phyloP scores from a whole-genome alignment of 305 asterid genomes.

The Petunia hybrid region DNA sequence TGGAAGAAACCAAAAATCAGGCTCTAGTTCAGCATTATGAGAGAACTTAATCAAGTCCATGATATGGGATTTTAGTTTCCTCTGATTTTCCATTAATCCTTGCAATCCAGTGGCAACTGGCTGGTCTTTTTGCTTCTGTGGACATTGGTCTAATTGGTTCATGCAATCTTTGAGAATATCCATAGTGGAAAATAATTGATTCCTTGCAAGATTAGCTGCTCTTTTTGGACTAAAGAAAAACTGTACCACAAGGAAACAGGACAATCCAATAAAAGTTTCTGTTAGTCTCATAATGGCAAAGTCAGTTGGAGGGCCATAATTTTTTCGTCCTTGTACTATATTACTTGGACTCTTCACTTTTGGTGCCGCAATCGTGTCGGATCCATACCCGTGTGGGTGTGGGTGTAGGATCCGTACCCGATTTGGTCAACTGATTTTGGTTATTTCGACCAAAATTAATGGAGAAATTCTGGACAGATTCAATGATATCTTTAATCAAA shows the following conservation, averaged over 20 bases:
- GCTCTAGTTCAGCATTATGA: conserved; percentile 65
- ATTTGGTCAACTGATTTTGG: no score
- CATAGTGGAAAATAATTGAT: conserved; percentile 42
- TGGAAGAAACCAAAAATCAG: conserved; percentile 76
- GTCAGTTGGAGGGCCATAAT: conserved; percentile 60
- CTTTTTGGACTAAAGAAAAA: conserved; percentile 56
- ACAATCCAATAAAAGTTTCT: conserved; percentile 61
- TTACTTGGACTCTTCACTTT: no score
- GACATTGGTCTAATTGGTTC: conserved; percentile 31
- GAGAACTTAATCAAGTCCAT: conserved; percentile 42
- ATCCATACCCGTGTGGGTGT: no score
- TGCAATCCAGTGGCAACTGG: background rate
- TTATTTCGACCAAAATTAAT: no score
- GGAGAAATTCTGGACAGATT: no score
- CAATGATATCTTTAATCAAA: no score
- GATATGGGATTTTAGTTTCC: conserved; percentile 42
- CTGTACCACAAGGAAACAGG: conserved; percentile 56
- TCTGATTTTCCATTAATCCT: conserved; percentile 36
- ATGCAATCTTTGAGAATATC: conserved; percentile 51
- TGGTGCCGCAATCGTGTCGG: no score
- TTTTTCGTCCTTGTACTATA: no score
- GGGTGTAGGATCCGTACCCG: no score
- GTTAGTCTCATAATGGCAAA: conserved; percentile 63
- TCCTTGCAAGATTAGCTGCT: conserved; percentile 66
- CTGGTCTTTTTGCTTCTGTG: conserved; percentile 30